Evolutionary conservation across 2,329 filamentous ascomycete genomes (phyloP).

Genomic region (Pezicula carpinea): DNA sequence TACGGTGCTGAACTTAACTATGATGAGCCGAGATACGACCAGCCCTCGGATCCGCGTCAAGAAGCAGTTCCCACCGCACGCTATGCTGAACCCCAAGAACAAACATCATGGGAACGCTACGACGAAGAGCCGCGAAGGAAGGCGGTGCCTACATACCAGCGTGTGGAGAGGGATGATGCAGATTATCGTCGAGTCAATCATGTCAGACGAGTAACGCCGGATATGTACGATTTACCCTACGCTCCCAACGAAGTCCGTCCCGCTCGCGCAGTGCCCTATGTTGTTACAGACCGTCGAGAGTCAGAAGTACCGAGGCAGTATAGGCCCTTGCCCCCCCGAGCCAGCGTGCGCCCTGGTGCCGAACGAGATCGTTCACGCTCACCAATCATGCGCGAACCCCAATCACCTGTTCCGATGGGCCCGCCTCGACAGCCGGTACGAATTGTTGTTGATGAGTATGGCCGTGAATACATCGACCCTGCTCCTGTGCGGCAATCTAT

Average conservation of each 20-base stretch:
- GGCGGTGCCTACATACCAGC: constrained; percentile 20
- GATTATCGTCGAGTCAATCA: constrained; percentile 20
- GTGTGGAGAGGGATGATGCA: constrained; percentile 23
- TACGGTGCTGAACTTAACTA: constrained; percentile 37
- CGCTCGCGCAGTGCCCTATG: constrained; percentile 21
- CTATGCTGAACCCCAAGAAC: constrained; percentile 15
- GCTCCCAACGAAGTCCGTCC: constrained; percentile 16
- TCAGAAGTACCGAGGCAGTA: constrained; percentile 36
- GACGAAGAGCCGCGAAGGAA: constrained; percentile 18
- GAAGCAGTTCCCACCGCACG: constrained; percentile 13
- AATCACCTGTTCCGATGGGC: constrained; percentile 42
- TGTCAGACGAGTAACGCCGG: constrained; percentile 22
- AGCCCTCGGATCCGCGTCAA: constrained; percentile 24
- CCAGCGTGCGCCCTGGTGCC: constrained; percentile 43
- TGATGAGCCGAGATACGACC: constrained; percentile 41
- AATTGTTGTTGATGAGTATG: constrained; percentile 78
- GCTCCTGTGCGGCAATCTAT: constrained; percentile 47
- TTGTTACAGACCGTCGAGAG: constrained; percentile 20
- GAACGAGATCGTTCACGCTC: constrained; percentile 46
- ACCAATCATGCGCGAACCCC: constrained; percentile 38
- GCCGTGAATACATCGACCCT: constrained; percentile 71
- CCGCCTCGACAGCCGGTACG: constrained; percentile 49
- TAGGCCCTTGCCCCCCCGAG: constrained; percentile 39
- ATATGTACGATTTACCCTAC: constrained; percentile 22
- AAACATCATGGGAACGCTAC: constrained; percentile 16